A percentile compares a stretch with the other conserved stretches of the same genome.
phyloP scores from a whole-genome alignment of 1,284 basidiomycete genomes.

The Cutaneotrichosporon curvatum region DNA sequence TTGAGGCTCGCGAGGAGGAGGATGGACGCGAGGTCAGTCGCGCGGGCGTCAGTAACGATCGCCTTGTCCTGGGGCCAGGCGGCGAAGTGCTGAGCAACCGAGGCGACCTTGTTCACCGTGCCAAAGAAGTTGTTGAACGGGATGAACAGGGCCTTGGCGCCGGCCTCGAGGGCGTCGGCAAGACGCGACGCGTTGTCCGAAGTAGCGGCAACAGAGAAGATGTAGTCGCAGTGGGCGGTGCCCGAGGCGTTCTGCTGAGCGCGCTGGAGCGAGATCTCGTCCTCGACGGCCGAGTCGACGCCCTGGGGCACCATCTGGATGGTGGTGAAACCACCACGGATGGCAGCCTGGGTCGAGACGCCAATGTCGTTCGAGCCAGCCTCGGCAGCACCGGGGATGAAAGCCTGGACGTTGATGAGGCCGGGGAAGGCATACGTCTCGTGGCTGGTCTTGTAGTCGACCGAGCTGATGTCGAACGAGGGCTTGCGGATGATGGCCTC shows the following conservation, averaged over 20 bases:
- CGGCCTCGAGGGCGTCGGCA: constrained; percentile 65
- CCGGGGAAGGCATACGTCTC: constrained; percentile 87
- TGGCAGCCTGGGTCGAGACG: constrained; percentile 66
- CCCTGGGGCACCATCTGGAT: constrained; percentile 71
- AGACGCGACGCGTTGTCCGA: constrained; percentile 59
- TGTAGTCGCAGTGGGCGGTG: constrained; percentile 75
- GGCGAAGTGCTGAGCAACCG: constrained; percentile 78
- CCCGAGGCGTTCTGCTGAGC: constrained; percentile 60
- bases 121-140: constrained; percentile 61
- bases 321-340: constrained; percentile 81
- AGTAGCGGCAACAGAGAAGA: constrained; percentile 70
- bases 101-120: constrained; percentile 51
- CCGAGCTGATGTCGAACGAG: constrained; percentile 71
- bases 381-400: constrained; percentile 65
- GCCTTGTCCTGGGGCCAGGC: constrained; percentile 87
- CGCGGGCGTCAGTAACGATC: constrained; percentile 87
- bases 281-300: constrained; percentile 56
- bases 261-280: constrained; percentile 60
- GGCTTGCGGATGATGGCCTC: constrained; percentile 90
- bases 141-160: constrained; percentile 76
- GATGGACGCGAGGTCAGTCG: constrained; percentile 86
- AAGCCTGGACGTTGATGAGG: constrained; percentile 79
- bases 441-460: constrained; percentile 95
- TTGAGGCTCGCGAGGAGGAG: constrained; percentile 88
- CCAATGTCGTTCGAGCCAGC: constrained; percentile 59